A percentile compares a stretch with the other conserved stretches of the same genome.
Conservation (phyloP, 768 basidiomycete genomes). For the Pholiota molesta region DNA sequence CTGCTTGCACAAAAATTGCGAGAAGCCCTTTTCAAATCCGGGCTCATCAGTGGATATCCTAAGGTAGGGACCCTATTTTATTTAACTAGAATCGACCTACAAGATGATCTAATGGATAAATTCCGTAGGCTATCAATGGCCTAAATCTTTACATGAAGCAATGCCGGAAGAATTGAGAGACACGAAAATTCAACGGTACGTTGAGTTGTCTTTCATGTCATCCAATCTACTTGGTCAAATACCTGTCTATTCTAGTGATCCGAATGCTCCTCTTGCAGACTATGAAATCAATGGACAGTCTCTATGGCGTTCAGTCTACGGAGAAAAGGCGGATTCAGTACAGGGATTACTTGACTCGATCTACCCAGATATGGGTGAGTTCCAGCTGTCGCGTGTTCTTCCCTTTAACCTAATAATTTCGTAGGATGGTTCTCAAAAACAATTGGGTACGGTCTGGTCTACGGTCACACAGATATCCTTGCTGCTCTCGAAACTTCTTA, state of each 20-base stretch:
- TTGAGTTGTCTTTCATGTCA: not conserved
- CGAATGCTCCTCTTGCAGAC: slow-evolving; percentile 43
- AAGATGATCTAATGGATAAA: not conserved
- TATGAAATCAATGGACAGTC: slow-evolving; percentile 42
- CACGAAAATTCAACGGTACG: slow-evolving; percentile 47
- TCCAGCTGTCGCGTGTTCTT: not conserved
- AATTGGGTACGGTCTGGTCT: slow-evolving; percentile 60
- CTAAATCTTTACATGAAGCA: slow-evolving; percentile 49
- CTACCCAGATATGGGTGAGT: slow-evolving; percentile 68
- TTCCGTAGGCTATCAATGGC: slow-evolving; percentile 56
- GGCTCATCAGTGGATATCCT: slow-evolving; percentile 58
- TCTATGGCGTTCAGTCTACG: slow-evolving; percentile 55
- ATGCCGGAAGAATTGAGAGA: slow-evolving; percentile 58
- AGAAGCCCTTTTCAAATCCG: slow-evolving; percentile 66
- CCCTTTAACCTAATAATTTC: not conserved
- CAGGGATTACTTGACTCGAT: slow-evolving; percentile 48
- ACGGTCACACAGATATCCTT: slow-evolving; percentile 50
- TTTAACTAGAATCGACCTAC: not conserved
- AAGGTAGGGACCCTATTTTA: slow-evolving; percentile 45
- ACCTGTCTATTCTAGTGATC: slow-evolving; percentile 36
- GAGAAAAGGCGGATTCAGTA: slow-evolving; percentile 53
- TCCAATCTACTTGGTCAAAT: not conserved
- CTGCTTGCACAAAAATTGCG: slow-evolving; percentile 56
- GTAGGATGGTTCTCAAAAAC: slow-evolving; percentile 57
- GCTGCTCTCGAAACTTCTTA: slow-evolving; percentile 60